Evolutionary conservation across 768 basidiomycete species (phyloP), one percentile per base, ranked within the genome.

Genomic region (Hydnum rufescens): DNA sequence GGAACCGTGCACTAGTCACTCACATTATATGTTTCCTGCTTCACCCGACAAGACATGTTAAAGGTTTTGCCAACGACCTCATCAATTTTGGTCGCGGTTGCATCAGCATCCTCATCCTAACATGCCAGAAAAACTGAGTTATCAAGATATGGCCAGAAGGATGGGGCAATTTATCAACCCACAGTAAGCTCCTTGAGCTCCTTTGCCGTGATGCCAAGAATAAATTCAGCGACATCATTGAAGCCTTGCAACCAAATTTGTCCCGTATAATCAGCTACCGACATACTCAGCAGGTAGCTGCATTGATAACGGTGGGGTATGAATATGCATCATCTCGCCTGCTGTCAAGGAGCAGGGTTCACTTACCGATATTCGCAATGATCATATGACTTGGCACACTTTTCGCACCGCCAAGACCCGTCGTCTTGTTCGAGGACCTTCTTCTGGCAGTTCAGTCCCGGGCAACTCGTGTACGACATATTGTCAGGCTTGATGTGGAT

Each of bases 181-280:
- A 83, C 86, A 70, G 74, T 83, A 56, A 89, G 70, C n/a, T 70
- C 71, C 52, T 79, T 64, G 42, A 97, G 63, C 13, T 90, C 80
- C 59, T 89, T 76, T 6, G 87, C 93, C 30, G 74, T 66, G 67
- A 77, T 80, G 26, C 76, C 82, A 56, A 96, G 79, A 16, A 99
- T 65, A 3, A 69, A 67, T 51, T 77, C 64, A 3, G 89, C 95
- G 31, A 82, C 76, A 4, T 97, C 93, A 62, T 99, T 93, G 71
- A 99, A 99, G 3, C 84, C 88, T 57, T 86, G 85, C 43, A 96
- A 68, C 93, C 93, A 97, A 18, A 78, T 74, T 64, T 92, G 86
- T 22, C 78, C 80, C 18, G 87, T 84, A 67, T 79, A 75, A 64
- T 99, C 95, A n/a, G 86, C 75, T 2, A 88, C 80, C 46, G 84